Evolutionary conservation across 345 rosid species (phyloP).

Genomic region (Psidium guajava): DNA sequence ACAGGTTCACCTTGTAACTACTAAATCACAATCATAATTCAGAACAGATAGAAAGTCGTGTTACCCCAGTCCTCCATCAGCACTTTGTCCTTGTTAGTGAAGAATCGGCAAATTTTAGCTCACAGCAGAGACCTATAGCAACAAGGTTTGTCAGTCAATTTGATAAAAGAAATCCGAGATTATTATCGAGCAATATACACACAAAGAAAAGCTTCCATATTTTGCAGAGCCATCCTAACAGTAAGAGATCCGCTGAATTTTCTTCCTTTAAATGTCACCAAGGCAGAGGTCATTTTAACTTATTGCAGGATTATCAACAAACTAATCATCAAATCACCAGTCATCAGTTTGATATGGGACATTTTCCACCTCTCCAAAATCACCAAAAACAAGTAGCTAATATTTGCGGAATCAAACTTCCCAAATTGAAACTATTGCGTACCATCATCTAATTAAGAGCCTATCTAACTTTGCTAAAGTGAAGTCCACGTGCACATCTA

Average conservation of each 20-base stretch:
- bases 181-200: neutral
- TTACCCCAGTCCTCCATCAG: constrained; percentile 44
- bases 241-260: neutral
- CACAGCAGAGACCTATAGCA: neutral
- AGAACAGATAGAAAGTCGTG: neutral
- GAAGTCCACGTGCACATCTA: neutral
- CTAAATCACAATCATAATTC: neutral
- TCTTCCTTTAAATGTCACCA: neutral
- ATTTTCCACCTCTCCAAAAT: neutral
- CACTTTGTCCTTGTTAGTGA: neutral
- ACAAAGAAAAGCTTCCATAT: neutral
- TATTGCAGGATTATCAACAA: neutral
- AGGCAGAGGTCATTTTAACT: neutral
- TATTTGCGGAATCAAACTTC: neutral
- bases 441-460: neutral
- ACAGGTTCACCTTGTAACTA: neutral
- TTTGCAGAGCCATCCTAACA: neutral
- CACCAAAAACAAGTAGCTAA: neutral
- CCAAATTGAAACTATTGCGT: neutral
- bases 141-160: neutral
- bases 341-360: neutral
- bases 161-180: neutral
- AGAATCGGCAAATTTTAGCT: neutral
- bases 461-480: neutral
- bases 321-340: neutral